These are phyloP conservation scores for Lathyrus sativus DNA, from an alignment of 306 rosid species.

Conservation along the genomic window DNA sequence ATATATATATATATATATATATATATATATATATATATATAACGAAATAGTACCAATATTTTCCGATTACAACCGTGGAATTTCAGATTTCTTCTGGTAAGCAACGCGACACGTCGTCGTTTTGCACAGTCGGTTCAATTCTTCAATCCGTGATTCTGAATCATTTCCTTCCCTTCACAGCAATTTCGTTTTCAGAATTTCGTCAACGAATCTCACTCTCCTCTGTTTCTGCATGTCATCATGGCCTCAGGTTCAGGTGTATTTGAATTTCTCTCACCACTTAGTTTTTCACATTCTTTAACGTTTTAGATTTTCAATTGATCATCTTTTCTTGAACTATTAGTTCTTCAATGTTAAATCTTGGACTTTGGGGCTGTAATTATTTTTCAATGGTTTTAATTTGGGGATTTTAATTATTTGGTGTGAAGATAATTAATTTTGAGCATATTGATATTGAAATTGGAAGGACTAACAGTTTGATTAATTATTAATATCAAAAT, in stretches of 20 bases:
- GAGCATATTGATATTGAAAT: slow-evolving; percentile 22
- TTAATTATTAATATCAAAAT: background rate
- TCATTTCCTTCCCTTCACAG: slow-evolving; percentile 3
- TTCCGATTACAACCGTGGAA: background rate
- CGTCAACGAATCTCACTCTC: slow-evolving; percentile 25
- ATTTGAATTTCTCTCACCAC: slow-evolving; percentile 10
- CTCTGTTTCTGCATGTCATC: slow-evolving; percentile 22
- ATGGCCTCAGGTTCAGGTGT: slow-evolving; percentile 94
- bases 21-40: background rate
- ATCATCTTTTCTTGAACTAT: background rate
- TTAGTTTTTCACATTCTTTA: slow-evolving; percentile 7
- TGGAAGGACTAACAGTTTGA: background rate
- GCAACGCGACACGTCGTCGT: slow-evolving; percentile 32
- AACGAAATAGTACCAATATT: background rate
- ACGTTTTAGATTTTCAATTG: slow-evolving; percentile 16
- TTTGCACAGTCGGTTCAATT: slow-evolving; percentile 7
- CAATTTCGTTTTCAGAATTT: slow-evolving; percentile 36
- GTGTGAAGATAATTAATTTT: slow-evolving; percentile 4
- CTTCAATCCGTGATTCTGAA: slow-evolving; percentile 12
- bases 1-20: background rate
- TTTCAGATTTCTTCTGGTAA: background rate
- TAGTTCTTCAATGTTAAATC: background rate
- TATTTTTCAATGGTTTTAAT: background rate
- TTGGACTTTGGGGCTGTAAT: slow-evolving; percentile 17
- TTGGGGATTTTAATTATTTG: slow-evolving; percentile 1